phyloP scores from a whole-genome alignment of 345 rosid species.

The Raphanus raphanistrum region DNA sequence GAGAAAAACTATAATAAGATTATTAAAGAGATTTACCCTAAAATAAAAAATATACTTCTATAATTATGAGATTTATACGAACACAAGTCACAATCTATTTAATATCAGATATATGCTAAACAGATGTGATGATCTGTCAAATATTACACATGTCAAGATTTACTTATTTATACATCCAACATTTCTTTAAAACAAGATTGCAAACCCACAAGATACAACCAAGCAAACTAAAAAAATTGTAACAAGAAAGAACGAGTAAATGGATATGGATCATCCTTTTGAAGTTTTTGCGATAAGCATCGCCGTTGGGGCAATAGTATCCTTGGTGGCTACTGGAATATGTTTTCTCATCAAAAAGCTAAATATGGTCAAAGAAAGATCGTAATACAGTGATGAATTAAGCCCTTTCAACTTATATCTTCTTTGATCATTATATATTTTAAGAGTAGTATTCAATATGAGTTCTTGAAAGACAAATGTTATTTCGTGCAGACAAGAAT shows the following conservation, averaged over 20 bases:
- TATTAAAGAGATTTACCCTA: too few species aligned
- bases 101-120: neutral
- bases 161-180: neutral
- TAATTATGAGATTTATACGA: neutral
- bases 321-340: neutral
- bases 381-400: neutral
- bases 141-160: neutral
- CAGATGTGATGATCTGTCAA: neutral
- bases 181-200: neutral
- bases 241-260: neutral
- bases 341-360: neutral
- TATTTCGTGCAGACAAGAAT: neutral
- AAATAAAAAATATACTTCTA: neutral
- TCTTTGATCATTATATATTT: neutral
- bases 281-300: neutral
- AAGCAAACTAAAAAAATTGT: neutral
- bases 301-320: neutral
- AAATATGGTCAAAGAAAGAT: neutral
- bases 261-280: neutral
- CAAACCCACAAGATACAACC: neutral
- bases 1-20: too few species aligned
- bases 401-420: neutral
- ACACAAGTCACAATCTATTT: neutral
- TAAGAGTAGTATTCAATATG: neutral
- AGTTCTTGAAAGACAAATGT: neutral